These are phyloP conservation scores for Jatropha multifida DNA, from an alignment of 441 rosid species.

Conservation along the genomic window DNA sequence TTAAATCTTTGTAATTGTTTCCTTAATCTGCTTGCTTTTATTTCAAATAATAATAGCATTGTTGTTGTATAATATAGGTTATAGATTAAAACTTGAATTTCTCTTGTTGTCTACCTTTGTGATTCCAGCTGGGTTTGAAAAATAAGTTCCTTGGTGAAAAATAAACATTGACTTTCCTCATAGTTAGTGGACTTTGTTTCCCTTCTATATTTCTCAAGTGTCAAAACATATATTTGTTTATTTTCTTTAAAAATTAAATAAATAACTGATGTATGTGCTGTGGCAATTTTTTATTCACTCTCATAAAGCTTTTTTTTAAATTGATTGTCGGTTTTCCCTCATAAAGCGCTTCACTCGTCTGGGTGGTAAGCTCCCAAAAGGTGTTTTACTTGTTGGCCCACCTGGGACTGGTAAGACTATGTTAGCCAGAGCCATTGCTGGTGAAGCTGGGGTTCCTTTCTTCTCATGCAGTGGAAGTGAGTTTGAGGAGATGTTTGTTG, in stretches of 20 bases:
- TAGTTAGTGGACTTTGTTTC: not conserved
- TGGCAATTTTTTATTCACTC: not conserved
- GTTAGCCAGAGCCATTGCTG: conserved; percentile 99
- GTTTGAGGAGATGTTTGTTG: conserved; percentile 98
- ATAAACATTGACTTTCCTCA: not conserved
- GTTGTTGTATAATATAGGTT: not conserved
- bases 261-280: not conserved
- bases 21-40: not conserved
- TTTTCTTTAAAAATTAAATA: not conserved
- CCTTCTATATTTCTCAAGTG: not conserved
- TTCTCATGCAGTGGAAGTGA: conserved; percentile 99
- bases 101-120: not conserved
- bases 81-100: not conserved
- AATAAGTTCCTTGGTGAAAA: not conserved
- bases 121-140: not conserved
- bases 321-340: conserved; percentile 19
- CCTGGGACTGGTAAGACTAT: conserved; percentile 99
- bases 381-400: conserved; percentile 94
- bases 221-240: not conserved
- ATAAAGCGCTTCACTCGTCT: conserved; percentile 88
- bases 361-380: conserved; percentile 98
- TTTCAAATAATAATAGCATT: not conserved
- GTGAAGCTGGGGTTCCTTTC: conserved; percentile 98
- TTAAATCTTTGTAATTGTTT: not conserved
- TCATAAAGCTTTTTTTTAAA: not conserved